These are phyloP conservation scores for Chaetomium fimeti DNA, from an alignment of 495 filamentous ascomycete species.

Conservation along the genomic window DNA sequence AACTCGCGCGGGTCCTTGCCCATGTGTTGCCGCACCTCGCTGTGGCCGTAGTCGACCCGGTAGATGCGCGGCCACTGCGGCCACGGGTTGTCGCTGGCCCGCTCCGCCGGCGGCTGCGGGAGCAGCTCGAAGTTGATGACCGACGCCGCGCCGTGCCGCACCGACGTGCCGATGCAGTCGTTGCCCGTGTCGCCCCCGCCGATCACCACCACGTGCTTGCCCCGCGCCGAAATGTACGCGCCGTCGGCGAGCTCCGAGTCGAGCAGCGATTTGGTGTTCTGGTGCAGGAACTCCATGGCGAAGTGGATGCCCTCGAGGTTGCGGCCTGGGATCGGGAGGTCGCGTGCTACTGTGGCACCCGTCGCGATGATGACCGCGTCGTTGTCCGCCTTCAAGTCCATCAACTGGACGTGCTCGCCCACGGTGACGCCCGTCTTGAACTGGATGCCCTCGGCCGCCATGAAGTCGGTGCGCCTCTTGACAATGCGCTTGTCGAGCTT, in stretches of 20 bases:
- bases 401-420: slow-evolving; percentile 75
- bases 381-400: slow-evolving; percentile 70
- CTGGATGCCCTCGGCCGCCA: slow-evolving; percentile 85
- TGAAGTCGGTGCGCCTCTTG: slow-evolving; percentile 92
- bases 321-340: slow-evolving; percentile 89
- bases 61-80: slow-evolving; percentile 99
- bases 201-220: slow-evolving; percentile 96
- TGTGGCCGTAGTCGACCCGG: slow-evolving; percentile 96
- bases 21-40: slow-evolving; percentile 95
- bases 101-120: slow-evolving; percentile 90
- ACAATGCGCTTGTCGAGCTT: slow-evolving; percentile 99
- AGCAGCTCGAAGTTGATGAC: slow-evolving; percentile 98
- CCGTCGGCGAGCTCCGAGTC: slow-evolving; percentile 87
- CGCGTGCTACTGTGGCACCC: slow-evolving; percentile 94
- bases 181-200: slow-evolving; percentile 99
- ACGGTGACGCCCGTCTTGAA: slow-evolving; percentile 77
- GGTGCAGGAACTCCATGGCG: slow-evolving; percentile 97
- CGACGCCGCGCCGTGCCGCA: slow-evolving; percentile 94
- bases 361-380: slow-evolving; percentile 94
- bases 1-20: slow-evolving; percentile 97
- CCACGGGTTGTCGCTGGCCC: slow-evolving; percentile 97
- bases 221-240: slow-evolving; percentile 93
- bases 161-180: slow-evolving; percentile 97
- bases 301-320: slow-evolving; percentile 94
- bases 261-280: slow-evolving; percentile 97